phyloP scores from a whole-genome alignment of 768 basidiomycete species.

The Mycena kentingensis region DNA sequence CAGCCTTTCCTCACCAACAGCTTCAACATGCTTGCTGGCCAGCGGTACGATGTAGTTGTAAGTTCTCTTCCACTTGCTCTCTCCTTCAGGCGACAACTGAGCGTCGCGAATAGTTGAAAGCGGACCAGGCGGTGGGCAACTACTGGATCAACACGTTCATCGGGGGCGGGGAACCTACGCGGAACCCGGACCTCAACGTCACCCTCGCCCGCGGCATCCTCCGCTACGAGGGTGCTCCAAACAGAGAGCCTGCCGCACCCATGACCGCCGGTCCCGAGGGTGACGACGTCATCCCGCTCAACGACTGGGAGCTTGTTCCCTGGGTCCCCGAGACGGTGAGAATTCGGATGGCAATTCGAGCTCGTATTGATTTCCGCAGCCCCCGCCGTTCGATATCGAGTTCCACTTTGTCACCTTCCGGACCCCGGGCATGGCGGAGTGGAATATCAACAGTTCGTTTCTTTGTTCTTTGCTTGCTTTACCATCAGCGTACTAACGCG shows the following conservation, averaged over 20 bases:
- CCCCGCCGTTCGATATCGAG: conserved; percentile 21
- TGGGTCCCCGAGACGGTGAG: not conserved
- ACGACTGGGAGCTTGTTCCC: conserved; percentile 16
- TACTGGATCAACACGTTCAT: conserved; percentile 5
- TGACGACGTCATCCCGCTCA: not conserved
- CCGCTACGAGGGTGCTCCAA: conserved; percentile 38
- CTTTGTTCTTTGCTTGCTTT: conserved; percentile 6
- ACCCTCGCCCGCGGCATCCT: conserved; percentile 36
- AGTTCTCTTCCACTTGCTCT: conserved; percentile 3
- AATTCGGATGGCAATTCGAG: too few relatives aligned
- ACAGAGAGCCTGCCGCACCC: conserved; percentile 33
- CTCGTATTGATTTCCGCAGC: too few relatives aligned
- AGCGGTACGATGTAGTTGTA: conserved; percentile 49
- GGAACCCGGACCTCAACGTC: conserved; percentile 31
- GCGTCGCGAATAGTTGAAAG: conserved; percentile 30
- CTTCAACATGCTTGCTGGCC: conserved; percentile 43
- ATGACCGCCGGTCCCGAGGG: conserved; percentile 24
- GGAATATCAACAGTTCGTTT: conserved; percentile 39
- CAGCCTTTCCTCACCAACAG: conserved; percentile 15
- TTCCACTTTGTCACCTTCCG: too few relatives aligned
- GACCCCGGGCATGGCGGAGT: conserved; percentile 23
- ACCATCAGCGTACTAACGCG: too few relatives aligned
- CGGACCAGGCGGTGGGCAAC: conserved; percentile 41
- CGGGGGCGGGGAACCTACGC: conserved; percentile 32
- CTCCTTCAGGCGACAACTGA: not conserved